Conservation (phyloP, 2,329 filamentous ascomycete genomes). For the Parasarocladium wereldwijsianum region DNA sequence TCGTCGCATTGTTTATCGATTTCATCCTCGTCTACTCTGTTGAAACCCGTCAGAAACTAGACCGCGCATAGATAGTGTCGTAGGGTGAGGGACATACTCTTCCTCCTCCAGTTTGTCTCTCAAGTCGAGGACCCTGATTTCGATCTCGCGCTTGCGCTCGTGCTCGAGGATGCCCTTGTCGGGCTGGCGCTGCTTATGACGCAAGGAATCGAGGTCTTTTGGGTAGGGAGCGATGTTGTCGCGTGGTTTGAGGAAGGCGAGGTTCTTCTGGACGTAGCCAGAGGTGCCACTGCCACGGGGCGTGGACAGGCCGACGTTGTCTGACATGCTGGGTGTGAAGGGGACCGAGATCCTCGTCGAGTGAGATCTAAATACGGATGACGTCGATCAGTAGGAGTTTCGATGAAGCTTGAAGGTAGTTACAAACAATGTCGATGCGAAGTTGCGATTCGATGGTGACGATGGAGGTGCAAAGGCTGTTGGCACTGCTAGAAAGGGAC, state of each 20-base stretch:
- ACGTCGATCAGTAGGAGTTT: too few relatives aligned
- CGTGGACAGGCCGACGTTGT: constrained; percentile 91
- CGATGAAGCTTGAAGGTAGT: too few relatives aligned
- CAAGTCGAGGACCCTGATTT: constrained; percentile 86
- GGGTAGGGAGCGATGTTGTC: constrained; percentile 65
- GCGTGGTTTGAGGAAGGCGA: constrained; percentile 74
- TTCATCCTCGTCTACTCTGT: constrained; percentile 69
- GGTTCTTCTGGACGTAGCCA: constrained; percentile 93
- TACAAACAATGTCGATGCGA: too few relatives aligned
- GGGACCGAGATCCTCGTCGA: background rate
- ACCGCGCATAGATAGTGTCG: background rate
- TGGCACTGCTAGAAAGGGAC: too few relatives aligned
- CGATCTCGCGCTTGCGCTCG: constrained; percentile 78
- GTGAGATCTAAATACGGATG: too few relatives aligned
- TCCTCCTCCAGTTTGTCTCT: constrained; percentile 86
- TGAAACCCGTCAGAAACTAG: constrained; percentile 8
- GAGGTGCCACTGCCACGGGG: constrained; percentile 92
- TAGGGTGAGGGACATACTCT: constrained; percentile 36
- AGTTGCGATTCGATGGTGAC: too few relatives aligned
- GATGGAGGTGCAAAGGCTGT: too few relatives aligned
- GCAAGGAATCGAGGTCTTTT: constrained; percentile 51
- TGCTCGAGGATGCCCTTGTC: constrained; percentile 91
- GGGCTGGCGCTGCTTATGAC: constrained; percentile 68
- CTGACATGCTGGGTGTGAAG: constrained; percentile 52
- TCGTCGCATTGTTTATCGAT: constrained; percentile 53